A percentile compares a stretch with the other conserved stretches of the same genome.
Evolutionary conservation across 2,329 filamentous ascomycete genomes (phyloP).

Genomic region (Fusarium gaditjirri): DNA sequence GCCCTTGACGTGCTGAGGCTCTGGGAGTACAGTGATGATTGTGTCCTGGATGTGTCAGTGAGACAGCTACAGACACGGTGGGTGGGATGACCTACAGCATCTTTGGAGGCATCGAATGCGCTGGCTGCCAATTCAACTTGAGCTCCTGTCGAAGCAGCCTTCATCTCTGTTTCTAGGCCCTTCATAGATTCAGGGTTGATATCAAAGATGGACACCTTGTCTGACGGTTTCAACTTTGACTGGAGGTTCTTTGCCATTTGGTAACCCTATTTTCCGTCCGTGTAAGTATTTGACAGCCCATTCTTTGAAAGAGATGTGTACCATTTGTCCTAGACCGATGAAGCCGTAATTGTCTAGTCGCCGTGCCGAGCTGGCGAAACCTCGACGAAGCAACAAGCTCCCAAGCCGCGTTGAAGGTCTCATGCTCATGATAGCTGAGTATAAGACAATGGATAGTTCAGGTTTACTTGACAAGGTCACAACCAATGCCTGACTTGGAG

Average conservation of each 20-base stretch:
- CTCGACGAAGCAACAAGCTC: conserved; percentile 53
- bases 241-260: conserved; percentile 73
- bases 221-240: conserved; percentile 62
- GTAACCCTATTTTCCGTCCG: conserved; percentile 57
- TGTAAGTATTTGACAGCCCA: background rate
- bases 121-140: conserved; percentile 57
- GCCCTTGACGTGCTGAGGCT: conserved; percentile 85
- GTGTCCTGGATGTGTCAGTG: conserved; percentile 70
- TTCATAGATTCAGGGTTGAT: conserved; percentile 63
- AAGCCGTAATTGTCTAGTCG: conserved; percentile 67
- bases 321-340: conserved; percentile 71
- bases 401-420: conserved; percentile 41
- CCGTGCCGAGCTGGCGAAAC: conserved; percentile 61
- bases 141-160: conserved; percentile 57
- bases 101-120: conserved; percentile 60
- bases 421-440: conserved; percentile 36
- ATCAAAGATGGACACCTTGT: conserved; percentile 66
- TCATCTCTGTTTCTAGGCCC: conserved; percentile 60
- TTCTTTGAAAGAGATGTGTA: conserved; percentile 44
- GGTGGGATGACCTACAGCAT: conserved; percentile 59
- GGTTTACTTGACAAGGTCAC: background rate
- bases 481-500: background rate
- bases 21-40: conserved; percentile 88
- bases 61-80: background rate
- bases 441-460: background rate